A percentile compares a stretch with the other conserved stretches of the same genome.
phyloP scores from a whole-genome alignment of 2,329 filamentous ascomycete genomes.

The Ascosphaera aggregata region DNA sequence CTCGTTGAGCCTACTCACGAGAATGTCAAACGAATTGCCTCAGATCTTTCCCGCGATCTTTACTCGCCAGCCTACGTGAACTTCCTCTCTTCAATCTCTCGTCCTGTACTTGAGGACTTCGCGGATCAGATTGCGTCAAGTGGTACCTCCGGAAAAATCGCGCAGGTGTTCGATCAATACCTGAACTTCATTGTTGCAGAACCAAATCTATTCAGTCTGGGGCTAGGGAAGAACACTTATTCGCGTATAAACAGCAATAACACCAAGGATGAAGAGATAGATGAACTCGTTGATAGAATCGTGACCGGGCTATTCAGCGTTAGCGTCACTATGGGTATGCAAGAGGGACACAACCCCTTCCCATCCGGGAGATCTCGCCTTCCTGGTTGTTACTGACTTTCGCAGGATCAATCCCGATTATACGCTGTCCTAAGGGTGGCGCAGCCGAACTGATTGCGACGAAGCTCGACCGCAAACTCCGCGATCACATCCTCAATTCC shows the following conservation, averaged over 20 bases:
- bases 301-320: conserved; percentile 96
- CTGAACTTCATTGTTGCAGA: conserved; percentile 94
- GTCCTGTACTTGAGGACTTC: conserved; percentile 83
- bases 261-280: conserved; percentile 74
- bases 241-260: conserved; percentile 89
- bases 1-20: conserved; percentile 69
- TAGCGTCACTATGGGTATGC: conserved; percentile 81
- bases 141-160: conserved; percentile 69
- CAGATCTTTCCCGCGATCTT: conserved; percentile 63
- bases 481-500: conserved; percentile 90
- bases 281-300: conserved; percentile 67
- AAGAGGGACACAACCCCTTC: background rate
- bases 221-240: conserved; percentile 82
- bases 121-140: conserved; percentile 66
- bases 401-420: conserved; percentile 72
- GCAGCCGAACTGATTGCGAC: conserved; percentile 86
- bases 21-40: conserved; percentile 65
- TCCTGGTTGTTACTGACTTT: too few relatives aligned
- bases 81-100: conserved; percentile 80
- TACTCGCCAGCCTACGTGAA: conserved; percentile 94
- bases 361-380: too few relatives aligned
- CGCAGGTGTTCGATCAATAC: conserved; percentile 90
- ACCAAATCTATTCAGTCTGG: conserved; percentile 82
- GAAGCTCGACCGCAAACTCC: conserved; percentile 82
- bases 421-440: conserved; percentile 77